A percentile compares a stretch with the other conserved stretches of the same genome.
Evolutionary conservation across 306 rosid genomes (phyloP).

Genomic region (Pterocarpus santalinus): DNA sequence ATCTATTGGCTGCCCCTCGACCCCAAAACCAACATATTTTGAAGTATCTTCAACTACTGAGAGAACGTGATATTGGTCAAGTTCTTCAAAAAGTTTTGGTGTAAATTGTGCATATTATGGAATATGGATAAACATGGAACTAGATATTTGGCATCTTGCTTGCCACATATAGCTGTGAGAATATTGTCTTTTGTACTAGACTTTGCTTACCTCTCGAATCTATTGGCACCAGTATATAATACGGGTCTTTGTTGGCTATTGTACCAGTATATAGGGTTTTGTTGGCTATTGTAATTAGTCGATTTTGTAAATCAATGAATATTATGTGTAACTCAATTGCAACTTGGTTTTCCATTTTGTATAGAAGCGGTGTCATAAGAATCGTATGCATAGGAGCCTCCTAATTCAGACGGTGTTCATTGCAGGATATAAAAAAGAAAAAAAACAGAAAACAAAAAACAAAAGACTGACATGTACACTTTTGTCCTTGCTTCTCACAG

Average conservation of each 20-base stretch:
- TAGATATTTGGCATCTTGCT: constrained; percentile 40
- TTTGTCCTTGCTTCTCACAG: no score
- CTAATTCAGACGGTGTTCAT: background rate
- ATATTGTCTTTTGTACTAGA: constrained; percentile 21
- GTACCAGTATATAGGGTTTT: constrained; percentile 42
- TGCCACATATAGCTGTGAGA: constrained; percentile 22
- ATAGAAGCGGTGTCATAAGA: background rate
- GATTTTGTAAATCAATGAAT: constrained; percentile 35
- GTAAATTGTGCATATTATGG: constrained; percentile 44
- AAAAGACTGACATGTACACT: no score
- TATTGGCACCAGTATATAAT: constrained; percentile 45
- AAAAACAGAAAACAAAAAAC: no score
- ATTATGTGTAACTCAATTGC: constrained; percentile 25
- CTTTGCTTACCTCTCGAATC: constrained; percentile 20
- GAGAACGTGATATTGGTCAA: constrained; percentile 45
- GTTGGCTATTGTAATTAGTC: constrained; percentile 30
- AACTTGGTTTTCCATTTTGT: background rate
- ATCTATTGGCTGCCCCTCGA: constrained; percentile 81
- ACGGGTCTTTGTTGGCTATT: constrained; percentile 25
- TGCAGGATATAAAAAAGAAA: no score
- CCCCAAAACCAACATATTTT: constrained; percentile 84
- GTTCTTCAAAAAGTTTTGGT: constrained; percentile 62
- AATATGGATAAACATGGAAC: constrained; percentile 40
- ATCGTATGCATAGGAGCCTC: background rate
- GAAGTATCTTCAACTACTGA: constrained; percentile 60